Conservation (phyloP, 768 basidiomycete species). For the Phaeotremella skinneri region DNA sequence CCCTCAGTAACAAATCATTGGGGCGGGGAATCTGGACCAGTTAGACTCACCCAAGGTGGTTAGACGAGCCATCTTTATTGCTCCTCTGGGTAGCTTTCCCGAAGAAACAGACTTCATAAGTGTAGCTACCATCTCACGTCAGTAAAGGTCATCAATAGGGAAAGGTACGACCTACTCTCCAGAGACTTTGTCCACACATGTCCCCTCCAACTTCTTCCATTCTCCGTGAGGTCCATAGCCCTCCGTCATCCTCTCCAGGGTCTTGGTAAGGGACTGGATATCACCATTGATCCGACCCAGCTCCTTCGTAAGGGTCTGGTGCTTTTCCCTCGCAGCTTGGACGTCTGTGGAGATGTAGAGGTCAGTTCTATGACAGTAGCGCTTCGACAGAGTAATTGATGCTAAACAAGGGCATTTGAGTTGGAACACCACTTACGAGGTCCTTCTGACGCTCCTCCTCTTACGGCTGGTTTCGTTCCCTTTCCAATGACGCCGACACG, state of each 20-base stretch:
- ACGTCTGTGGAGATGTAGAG: slow-evolving; percentile 39
- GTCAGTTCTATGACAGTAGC: neutral
- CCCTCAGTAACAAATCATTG: neutral
- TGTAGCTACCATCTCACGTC: slow-evolving; percentile 62
- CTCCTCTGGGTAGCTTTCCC: slow-evolving; percentile 83
- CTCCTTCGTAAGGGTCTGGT: slow-evolving; percentile 56
- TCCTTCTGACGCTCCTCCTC: slow-evolving; percentile 23
- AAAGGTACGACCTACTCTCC: slow-evolving; percentile 74
- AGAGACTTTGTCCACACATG: slow-evolving; percentile 73
- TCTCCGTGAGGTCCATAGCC: slow-evolving; percentile 75
- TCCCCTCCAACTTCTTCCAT: slow-evolving; percentile 90
- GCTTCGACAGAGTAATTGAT: neutral
- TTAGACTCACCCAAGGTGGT: slow-evolving; percentile 73
- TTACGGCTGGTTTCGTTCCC: slow-evolving; percentile 17
- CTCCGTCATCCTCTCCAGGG: slow-evolving; percentile 65
- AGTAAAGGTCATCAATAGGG: neutral
- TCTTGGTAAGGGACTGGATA: slow-evolving; percentile 53
- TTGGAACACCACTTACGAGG: slow-evolving; percentile 33
- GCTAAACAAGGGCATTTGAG: neutral
- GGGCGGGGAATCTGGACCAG: neutral
- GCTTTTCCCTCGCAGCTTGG: slow-evolving; percentile 46
- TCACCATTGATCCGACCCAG: slow-evolving; percentile 63
- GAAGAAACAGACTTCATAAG: slow-evolving; percentile 91
- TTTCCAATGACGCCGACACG: slow-evolving; percentile 61
- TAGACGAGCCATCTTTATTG: slow-evolving; percentile 69